Conservation (phyloP, 2,329 filamentous ascomycete genomes). For the Zasmidium angulare region DNA sequence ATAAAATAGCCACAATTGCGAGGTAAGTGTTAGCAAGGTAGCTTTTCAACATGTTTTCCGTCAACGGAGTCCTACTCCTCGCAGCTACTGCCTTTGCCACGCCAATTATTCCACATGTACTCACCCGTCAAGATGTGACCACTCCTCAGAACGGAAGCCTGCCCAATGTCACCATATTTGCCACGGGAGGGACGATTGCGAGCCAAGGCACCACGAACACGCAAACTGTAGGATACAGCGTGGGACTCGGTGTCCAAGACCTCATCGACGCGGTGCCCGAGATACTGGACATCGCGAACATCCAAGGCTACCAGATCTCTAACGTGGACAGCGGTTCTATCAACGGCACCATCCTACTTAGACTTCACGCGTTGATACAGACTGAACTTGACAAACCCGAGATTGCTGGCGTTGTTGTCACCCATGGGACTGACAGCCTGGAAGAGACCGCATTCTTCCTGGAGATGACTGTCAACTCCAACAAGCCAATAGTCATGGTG, state of each 20-base stretch:
- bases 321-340: conserved; percentile 41
- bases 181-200: conserved; percentile 61
- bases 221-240: conserved; percentile 57
- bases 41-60: background rate
- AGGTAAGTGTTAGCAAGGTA: background rate
- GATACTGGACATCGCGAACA: conserved; percentile 55
- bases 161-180: conserved; percentile 59
- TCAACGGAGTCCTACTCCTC: background rate
- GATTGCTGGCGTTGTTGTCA: conserved; percentile 55
- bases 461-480: conserved; percentile 56
- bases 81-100: background rate
- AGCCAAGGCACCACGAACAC: conserved; percentile 50
- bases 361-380: conserved; percentile 51
- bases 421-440: conserved; percentile 65
- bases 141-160: conserved; percentile 45
- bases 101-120: background rate
- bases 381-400: conserved; percentile 47
- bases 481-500: conserved; percentile 61
- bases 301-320: conserved; percentile 49
- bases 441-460: conserved; percentile 66
- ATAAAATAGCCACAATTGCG: background rate
- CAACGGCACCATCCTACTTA: conserved; percentile 51
- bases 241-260: conserved; percentile 51
- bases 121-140: conserved; percentile 9
- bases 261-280: conserved; percentile 58